Percentiles rank a stretch among this genome's conserved stretches.
Evolutionary conservation across 805 yeast genomes (phyloP).

Genomic region (Saccharomycopsis capsularis): DNA sequence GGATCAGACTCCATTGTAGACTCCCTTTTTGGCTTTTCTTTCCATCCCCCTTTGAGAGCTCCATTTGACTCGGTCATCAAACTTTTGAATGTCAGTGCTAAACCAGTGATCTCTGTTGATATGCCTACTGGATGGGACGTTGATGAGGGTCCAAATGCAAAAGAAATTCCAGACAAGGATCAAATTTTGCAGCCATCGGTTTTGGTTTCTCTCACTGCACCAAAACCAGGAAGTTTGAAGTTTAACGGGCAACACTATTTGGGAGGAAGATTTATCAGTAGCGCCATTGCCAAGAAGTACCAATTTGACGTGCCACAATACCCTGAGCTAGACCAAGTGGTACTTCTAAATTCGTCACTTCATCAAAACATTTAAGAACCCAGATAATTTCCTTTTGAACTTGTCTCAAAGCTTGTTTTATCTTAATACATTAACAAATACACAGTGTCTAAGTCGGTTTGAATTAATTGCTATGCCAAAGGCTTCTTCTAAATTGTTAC

Average conservation of each 20-base stretch:
- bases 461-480: too few species aligned
- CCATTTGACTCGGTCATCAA: slow-evolving; percentile 55
- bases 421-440: too few species aligned
- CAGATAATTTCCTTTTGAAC: too few species aligned
- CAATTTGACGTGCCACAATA: slow-evolving; percentile 61
- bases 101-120: slow-evolving; percentile 74
- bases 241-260: slow-evolving; percentile 58
- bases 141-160: slow-evolving; percentile 63
- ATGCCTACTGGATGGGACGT: slow-evolving; percentile 98
- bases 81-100: slow-evolving; percentile 31
- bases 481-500: too few species aligned
- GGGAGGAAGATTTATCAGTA: slow-evolving; percentile 83
- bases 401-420: too few species aligned
- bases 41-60: slow-evolving; percentile 76
- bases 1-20: slow-evolving; percentile 56
- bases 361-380: not conserved
- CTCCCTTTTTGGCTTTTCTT: slow-evolving; percentile 88
- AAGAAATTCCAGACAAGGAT: slow-evolving; percentile 27
- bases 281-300: slow-evolving; percentile 61
- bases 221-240: slow-evolving; percentile 73
- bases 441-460: too few species aligned
- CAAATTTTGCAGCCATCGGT: slow-evolving; percentile 27
- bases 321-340: slow-evolving; percentile 50
- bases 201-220: slow-evolving; percentile 84
- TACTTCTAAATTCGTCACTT: slow-evolving; percentile 19